Conservation (phyloP, 345 rosid genomes). For the Brassica rapa region DNA sequence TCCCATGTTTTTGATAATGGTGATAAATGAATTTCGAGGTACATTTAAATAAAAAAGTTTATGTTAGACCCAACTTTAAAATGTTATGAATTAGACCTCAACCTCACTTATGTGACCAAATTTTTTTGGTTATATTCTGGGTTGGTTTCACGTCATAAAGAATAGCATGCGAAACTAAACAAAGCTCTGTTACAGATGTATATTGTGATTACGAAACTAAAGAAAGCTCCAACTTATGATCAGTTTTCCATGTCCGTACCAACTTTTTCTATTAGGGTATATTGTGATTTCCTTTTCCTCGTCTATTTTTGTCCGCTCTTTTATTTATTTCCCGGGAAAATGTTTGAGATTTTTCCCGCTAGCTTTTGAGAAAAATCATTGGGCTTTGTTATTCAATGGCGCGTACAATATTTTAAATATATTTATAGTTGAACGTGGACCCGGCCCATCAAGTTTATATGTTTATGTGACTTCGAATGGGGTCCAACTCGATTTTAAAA, state of each 20-base stretch:
- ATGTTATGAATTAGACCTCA: not conserved
- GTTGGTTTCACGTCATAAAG: not conserved
- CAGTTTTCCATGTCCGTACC: too few species aligned
- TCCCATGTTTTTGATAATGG: conserved; percentile 34
- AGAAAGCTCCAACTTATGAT: not conserved
- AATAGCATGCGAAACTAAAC: not conserved
- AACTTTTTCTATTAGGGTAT: not conserved
- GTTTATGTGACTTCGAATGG: not conserved
- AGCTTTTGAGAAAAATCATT: conserved; percentile 12
- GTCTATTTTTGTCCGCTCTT: conserved; percentile 17
- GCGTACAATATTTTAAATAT: conserved; percentile 8
- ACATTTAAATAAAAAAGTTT: not conserved
- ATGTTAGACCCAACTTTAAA: not conserved
- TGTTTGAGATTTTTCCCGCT: conserved; percentile 44
- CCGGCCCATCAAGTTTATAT: conserved; percentile 15
- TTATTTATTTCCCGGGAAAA: conserved; percentile 18
- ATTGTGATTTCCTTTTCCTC: not conserved
- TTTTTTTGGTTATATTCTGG: not conserved
- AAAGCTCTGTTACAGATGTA: not conserved
- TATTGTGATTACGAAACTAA: not conserved
- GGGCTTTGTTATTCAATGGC: conserved; percentile 18
- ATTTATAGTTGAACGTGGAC: conserved; percentile 18
- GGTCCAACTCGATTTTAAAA: not conserved
- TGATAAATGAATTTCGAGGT: conserved; percentile 16
- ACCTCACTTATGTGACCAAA: not conserved